phyloP scores from a whole-genome alignment of 805 yeast species.

The Wickerhamiella musiphila region DNA sequence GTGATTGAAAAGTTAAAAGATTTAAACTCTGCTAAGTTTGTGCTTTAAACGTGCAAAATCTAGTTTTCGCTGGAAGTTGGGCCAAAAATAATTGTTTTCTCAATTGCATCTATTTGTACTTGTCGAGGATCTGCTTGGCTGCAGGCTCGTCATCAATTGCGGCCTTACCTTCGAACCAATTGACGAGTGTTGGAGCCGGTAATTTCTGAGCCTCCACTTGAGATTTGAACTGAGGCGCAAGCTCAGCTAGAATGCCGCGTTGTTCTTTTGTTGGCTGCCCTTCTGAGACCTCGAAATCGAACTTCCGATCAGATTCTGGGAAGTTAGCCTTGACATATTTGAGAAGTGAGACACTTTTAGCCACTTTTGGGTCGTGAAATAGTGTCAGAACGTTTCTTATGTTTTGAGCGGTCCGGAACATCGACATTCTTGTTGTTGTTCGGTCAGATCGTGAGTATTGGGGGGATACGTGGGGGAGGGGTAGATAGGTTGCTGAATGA shows the following conservation, averaged over 20 bases:
- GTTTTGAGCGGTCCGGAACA: conserved; percentile 19
- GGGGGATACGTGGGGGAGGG: not conserved
- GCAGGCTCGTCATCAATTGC: conserved; percentile 32
- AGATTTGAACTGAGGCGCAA: conserved; percentile 6
- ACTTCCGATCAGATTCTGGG: conserved; percentile 11
- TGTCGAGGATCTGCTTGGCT: conserved; percentile 28
- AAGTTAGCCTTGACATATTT: conserved; percentile 9
- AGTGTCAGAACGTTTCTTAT: conserved; percentile 18
- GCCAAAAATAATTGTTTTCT: too few species aligned
- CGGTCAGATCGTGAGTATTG: not conserved
- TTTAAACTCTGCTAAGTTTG: too few species aligned
- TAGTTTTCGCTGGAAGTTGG: too few species aligned
- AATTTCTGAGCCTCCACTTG: not conserved
- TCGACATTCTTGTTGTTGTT: conserved; percentile 6
- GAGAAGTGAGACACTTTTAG: conserved; percentile 11
- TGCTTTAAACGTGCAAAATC: too few species aligned
- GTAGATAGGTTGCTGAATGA: too few species aligned
- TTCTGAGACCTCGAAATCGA: conserved; percentile 20
- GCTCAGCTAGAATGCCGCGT: conserved; percentile 8
- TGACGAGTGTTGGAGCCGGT: conserved; percentile 33
- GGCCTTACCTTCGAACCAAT: conserved; percentile 41
- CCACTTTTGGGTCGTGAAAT: conserved; percentile 18
- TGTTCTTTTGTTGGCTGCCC: conserved; percentile 20
- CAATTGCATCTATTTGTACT: conserved; percentile 5
- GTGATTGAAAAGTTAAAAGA: too few species aligned